Conservation (phyloP, 139 green algal species). For the Auxenochlorella pyrenoidosa region DNA sequence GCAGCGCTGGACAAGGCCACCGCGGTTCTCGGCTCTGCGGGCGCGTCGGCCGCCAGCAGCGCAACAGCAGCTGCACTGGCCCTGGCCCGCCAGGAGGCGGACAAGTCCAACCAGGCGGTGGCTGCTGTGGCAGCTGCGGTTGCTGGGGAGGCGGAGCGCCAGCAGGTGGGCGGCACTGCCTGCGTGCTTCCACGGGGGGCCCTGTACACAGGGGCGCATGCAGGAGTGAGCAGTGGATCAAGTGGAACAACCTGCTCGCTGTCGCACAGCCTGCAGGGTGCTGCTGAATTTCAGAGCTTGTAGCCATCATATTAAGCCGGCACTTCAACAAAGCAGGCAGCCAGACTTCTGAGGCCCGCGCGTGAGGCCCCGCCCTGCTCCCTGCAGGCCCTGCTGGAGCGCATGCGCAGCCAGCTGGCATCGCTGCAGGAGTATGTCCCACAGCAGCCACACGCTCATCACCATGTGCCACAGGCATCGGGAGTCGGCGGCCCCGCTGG, state of each 20-base stretch:
- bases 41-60: neutral
- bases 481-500: neutral
- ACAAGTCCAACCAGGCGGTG: neutral
- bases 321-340: too few relatives aligned
- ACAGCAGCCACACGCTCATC: neutral
- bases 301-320: too few relatives aligned
- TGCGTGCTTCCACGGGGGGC: too few relatives aligned
- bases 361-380: too few relatives aligned
- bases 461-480: neutral
- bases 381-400: neutral
- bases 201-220: too few relatives aligned
- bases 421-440: neutral
- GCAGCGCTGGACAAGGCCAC: neutral
- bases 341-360: too few relatives aligned
- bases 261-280: too few relatives aligned
- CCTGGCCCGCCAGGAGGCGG: neutral
- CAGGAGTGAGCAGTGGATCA: too few relatives aligned
- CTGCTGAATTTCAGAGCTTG: too few relatives aligned
- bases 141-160: neutral
- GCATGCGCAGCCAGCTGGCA: neutral
- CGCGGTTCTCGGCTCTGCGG: neutral
- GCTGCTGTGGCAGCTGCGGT: neutral
- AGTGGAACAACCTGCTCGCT: too few relatives aligned
- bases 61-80: neutral
- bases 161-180: neutral